Percentiles rank a stretch among this genome's conserved stretches.
phyloP scores from a whole-genome alignment of 345 rosid genomes.

The Pseudoturritis turrita region DNA sequence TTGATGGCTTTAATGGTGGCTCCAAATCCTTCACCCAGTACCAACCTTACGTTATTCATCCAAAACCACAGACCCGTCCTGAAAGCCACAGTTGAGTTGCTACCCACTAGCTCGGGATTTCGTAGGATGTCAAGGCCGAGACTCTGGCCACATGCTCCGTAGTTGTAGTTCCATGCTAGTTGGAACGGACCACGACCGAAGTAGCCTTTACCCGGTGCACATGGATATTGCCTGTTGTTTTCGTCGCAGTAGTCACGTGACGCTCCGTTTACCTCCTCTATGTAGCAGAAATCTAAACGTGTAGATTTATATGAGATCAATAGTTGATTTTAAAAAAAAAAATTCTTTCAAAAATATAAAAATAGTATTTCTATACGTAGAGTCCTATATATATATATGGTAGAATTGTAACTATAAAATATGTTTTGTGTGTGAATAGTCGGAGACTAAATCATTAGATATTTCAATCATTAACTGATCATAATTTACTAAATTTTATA shows the following conservation, averaged over 20 bases:
- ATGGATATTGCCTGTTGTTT: slow-evolving; percentile 42
- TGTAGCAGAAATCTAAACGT: slow-evolving; percentile 51
- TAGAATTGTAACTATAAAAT: too few species aligned
- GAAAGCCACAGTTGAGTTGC: slow-evolving; percentile 37
- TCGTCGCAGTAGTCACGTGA: slow-evolving; percentile 45
- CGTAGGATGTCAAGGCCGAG: slow-evolving; percentile 32
- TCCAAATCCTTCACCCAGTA: slow-evolving; percentile 45
- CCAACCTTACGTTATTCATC: slow-evolving; percentile 43
- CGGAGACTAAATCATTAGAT: neutral
- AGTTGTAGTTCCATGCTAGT: slow-evolving; percentile 56
- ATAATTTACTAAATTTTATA: neutral
- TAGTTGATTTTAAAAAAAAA: neutral
- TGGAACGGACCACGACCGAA: slow-evolving; percentile 57
- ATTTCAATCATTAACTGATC: neutral
- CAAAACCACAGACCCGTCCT: slow-evolving; percentile 54
- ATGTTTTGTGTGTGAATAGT: neutral
- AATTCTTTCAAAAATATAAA: neutral
- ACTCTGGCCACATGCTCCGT: slow-evolving; percentile 43
- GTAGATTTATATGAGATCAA: neutral
- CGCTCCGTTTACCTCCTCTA: slow-evolving; percentile 55
- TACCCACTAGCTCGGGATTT: slow-evolving; percentile 43
- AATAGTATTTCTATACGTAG: neutral
- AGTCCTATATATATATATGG: too few species aligned
- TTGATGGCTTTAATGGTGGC: slow-evolving; percentile 49
- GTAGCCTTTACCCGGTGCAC: slow-evolving; percentile 44